Conservation (phyloP, 2,329 filamentous ascomycete species). For the Colletotrichum gloeosporioides region DNA sequence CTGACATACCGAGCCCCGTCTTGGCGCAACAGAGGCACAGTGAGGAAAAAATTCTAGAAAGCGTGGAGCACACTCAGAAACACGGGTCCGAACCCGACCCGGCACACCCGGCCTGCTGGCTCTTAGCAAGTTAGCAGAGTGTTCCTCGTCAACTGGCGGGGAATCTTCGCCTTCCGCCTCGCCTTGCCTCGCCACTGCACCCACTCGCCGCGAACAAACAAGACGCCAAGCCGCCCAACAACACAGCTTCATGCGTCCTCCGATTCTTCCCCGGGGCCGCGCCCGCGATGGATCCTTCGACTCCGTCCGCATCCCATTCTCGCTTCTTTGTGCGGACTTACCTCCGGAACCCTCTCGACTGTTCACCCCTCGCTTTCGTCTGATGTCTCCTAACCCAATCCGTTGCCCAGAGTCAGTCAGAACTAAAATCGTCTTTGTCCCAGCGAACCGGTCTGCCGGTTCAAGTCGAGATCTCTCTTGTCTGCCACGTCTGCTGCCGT, state of each 20-base stretch:
- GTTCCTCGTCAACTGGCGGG: not conserved
- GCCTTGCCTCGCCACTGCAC: not conserved
- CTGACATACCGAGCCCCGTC: not conserved
- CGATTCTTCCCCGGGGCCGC: constrained; percentile 9
- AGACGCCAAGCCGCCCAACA: not conserved
- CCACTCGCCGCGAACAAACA: not conserved
- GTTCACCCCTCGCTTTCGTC: not conserved
- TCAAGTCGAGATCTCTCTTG: not conserved
- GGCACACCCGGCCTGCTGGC: not conserved
- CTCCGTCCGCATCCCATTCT: not conserved
- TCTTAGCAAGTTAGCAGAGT: not conserved
- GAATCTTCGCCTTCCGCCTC: not conserved
- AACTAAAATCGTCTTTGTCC: not conserved
- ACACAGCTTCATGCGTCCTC: not conserved
- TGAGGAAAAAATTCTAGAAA: not conserved
- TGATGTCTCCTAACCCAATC: not conserved
- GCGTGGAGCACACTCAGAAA: not conserved
- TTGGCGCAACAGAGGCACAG: not conserved
- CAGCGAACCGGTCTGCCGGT: not conserved
- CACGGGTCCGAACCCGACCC: not conserved
- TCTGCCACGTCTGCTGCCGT: not conserved
- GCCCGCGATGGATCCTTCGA: constrained; percentile 1
- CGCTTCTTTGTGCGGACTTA: not conserved
- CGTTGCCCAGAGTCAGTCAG: not conserved
- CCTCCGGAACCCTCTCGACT: not conserved